Conservation (phyloP, 164 flowering plant genomes). For the Hamamelis virginiana region DNA sequence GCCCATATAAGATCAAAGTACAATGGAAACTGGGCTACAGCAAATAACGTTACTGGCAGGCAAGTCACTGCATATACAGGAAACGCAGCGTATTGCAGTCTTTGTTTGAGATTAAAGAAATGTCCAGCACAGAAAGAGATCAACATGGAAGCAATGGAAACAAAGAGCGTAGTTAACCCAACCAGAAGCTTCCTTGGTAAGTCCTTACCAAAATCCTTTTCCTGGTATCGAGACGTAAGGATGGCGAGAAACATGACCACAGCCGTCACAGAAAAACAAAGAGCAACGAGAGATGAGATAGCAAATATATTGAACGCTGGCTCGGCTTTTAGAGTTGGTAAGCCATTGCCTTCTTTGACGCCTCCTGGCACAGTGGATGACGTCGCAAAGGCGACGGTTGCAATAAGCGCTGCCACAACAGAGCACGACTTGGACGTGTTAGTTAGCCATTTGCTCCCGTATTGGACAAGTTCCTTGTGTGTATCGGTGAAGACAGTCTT, state of each 20-base stretch:
- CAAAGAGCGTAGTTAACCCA: conserved; percentile 1
- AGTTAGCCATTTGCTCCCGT: not conserved
- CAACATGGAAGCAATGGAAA: not conserved
- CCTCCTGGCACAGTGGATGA: not conserved
- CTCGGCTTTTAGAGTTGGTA: not conserved
- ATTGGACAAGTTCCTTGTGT: not conserved
- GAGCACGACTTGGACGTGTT: conserved; percentile 1
- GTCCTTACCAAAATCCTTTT: not conserved
- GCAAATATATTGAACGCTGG: not conserved
- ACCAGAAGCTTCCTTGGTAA: not conserved
- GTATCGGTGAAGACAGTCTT: conserved; percentile 1
- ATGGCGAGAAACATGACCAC: conserved; percentile 3
- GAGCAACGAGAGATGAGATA: not conserved
- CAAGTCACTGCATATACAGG: too few relatives aligned
- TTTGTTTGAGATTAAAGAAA: not conserved
- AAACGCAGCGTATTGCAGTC: not conserved
- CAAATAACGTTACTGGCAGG: too few relatives aligned
- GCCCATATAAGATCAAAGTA: not conserved
- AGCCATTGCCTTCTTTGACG: not conserved
- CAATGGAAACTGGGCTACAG: too few relatives aligned
- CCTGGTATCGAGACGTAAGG: not conserved
- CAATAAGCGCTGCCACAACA: too few relatives aligned
- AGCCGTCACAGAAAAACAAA: too few relatives aligned
- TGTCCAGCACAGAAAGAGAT: conserved; percentile 2
- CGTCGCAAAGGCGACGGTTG: conserved; percentile 8